Evolutionary conservation across 2,329 filamentous ascomycete genomes (phyloP).

Genomic region (Aspergillus fumigatus): DNA sequence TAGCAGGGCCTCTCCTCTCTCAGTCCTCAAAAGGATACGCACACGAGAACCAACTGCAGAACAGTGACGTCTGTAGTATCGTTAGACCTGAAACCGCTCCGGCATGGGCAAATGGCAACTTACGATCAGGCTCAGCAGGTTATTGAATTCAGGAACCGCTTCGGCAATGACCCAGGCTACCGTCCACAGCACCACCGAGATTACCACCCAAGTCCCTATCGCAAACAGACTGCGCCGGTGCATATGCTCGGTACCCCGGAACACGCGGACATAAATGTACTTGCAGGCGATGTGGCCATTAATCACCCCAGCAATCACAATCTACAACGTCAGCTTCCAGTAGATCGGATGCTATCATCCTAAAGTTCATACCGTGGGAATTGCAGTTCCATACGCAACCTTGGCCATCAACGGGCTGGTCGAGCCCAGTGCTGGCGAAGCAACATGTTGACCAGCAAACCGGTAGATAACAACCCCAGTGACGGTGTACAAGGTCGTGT

Average conservation of each 20-base stretch:
- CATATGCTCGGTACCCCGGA: slow-evolving; percentile 53
- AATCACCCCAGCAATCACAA: slow-evolving; percentile 64
- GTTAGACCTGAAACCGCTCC: neutral
- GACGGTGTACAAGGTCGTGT: slow-evolving; percentile 58
- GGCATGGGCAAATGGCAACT: neutral
- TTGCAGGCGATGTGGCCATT: slow-evolving; percentile 62
- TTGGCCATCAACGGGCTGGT: slow-evolving; percentile 53
- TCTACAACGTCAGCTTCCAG: slow-evolving; percentile 27
- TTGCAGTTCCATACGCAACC: slow-evolving; percentile 61
- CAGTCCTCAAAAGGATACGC: slow-evolving; percentile 2
- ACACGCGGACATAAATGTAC: slow-evolving; percentile 61
- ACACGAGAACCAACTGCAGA: slow-evolving; percentile 61
- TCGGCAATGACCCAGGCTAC: slow-evolving; percentile 63
- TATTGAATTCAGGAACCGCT: slow-evolving; percentile 63
- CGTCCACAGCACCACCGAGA: slow-evolving; percentile 53
- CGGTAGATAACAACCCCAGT: slow-evolving; percentile 64
- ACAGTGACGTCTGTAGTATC: slow-evolving; percentile 44
- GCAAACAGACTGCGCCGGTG: slow-evolving; percentile 44
- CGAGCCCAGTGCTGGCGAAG: slow-evolving; percentile 62
- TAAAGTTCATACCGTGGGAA: slow-evolving; percentile 50
- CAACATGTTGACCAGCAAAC: slow-evolving; percentile 57
- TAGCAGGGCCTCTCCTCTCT: slow-evolving; percentile 2
- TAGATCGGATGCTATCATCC: neutral
- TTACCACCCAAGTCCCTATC: slow-evolving; percentile 53
- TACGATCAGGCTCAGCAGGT: slow-evolving; percentile 56